phyloP scores from a whole-genome alignment of 2,329 filamentous ascomycete genomes.

The Esteya vermicola region DNA sequence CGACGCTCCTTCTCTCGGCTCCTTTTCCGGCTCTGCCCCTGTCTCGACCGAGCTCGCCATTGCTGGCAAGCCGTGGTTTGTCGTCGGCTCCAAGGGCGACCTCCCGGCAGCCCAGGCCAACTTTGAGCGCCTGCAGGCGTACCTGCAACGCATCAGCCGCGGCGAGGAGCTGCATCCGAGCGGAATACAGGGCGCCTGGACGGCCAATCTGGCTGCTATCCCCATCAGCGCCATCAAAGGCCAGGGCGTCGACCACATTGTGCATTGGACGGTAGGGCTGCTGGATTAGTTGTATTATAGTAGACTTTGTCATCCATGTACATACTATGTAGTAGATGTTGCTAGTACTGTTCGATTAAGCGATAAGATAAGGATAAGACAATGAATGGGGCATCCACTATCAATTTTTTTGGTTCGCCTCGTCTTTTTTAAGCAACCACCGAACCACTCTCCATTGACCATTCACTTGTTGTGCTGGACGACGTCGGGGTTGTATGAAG shows the following conservation, averaged over 20 bases:
- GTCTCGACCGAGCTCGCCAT: conserved; percentile 47
- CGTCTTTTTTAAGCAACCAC: too few species aligned
- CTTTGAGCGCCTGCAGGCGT: conserved; percentile 53
- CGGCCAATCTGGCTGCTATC: conserved; percentile 51
- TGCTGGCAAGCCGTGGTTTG: conserved; percentile 91
- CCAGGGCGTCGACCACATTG: conserved; percentile 64
- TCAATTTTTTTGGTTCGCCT: too few species aligned
- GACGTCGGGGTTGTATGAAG: too few species aligned
- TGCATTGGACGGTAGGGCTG: conserved; percentile 57
- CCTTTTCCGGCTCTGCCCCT: neutral
- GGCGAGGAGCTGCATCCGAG: conserved; percentile 60
- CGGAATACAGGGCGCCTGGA: conserved; percentile 42
- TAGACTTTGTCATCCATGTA: too few species aligned
- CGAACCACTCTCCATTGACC: too few species aligned
- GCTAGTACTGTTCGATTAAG: too few species aligned
- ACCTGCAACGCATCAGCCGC: conserved; percentile 51
- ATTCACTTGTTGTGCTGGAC: too few species aligned
- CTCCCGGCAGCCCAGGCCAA: conserved; percentile 65
- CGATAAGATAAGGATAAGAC: too few species aligned
- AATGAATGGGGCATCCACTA: too few species aligned
- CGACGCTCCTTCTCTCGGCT: neutral
- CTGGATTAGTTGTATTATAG: conserved; percentile 34
- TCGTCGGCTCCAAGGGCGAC: conserved; percentile 88
- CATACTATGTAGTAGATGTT: too few species aligned
- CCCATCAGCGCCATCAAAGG: conserved; percentile 84